phyloP scores from a whole-genome alignment of 768 basidiomycete species.

The Boletus rufocinnamomeus region DNA sequence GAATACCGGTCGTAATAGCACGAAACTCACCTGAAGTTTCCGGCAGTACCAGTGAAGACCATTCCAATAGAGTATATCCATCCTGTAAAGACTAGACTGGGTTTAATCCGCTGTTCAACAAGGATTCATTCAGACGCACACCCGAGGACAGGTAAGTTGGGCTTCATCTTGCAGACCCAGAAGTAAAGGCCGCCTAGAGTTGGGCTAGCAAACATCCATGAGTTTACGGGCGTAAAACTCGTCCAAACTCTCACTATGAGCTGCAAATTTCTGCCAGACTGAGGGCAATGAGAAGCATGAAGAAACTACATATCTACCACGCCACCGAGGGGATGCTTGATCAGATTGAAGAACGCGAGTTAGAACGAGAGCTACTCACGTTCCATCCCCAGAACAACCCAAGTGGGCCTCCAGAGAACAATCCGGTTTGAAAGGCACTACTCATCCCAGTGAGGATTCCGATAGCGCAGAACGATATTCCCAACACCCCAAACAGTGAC shows the following conservation, averaged over 20 bases:
- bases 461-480: slow-evolving; percentile 61
- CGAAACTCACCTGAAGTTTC: slow-evolving; percentile 48
- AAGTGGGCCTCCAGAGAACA: slow-evolving; percentile 58
- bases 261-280: slow-evolving; percentile 62
- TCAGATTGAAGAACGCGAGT: neutral
- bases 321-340: neutral
- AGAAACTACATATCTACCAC: slow-evolving; percentile 51
- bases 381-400: slow-evolving; percentile 68
- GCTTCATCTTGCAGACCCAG: slow-evolving; percentile 65
- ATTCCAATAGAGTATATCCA: slow-evolving; percentile 64
- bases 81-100: slow-evolving; percentile 44
- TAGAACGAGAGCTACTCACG: slow-evolving; percentile 33
- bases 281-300: slow-evolving; percentile 58
- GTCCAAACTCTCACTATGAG: slow-evolving; percentile 44
- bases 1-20: neutral
- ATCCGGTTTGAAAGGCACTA: slow-evolving; percentile 58
- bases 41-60: slow-evolving; percentile 60
- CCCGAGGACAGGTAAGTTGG: slow-evolving; percentile 51
- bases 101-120: neutral
- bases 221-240: neutral
- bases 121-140: slow-evolving; percentile 37
- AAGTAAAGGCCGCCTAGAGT: slow-evolving; percentile 63
- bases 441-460: slow-evolving; percentile 64
- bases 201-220: slow-evolving; percentile 37
- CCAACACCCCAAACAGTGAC: slow-evolving; percentile 58